These are phyloP conservation scores for Staphylotrichum tortipilum DNA, from an alignment of 495 filamentous ascomycete species.

Conservation along the genomic window DNA sequence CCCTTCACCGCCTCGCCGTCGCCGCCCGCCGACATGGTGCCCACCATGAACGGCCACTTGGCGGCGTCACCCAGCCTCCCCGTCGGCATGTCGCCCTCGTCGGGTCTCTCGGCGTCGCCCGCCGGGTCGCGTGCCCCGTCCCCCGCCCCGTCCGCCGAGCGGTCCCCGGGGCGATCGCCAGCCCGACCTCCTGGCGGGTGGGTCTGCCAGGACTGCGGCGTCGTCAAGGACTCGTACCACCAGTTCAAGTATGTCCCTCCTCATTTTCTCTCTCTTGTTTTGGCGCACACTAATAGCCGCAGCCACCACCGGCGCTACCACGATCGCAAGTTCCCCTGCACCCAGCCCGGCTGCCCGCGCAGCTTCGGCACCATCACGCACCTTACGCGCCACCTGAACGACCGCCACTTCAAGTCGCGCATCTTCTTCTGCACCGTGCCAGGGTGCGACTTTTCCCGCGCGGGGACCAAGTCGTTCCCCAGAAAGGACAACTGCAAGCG, in stretches of 20 bases:
- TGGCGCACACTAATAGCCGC: constrained; percentile 2
- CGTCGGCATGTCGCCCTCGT: not conserved
- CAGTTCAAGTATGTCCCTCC: constrained; percentile 36
- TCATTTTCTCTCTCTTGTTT: not conserved
- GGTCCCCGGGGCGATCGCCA: not conserved
- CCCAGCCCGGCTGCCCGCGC: constrained; percentile 32
- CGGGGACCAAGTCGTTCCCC: constrained; percentile 41
- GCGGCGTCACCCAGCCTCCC: constrained; percentile 13
- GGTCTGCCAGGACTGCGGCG: constrained; percentile 34
- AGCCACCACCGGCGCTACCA: constrained; percentile 44
- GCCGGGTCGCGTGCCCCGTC: constrained; percentile 1
- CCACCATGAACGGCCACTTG: not conserved
- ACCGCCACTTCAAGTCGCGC: constrained; percentile 42
- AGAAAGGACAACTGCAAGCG: constrained; percentile 45
- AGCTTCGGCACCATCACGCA: constrained; percentile 46
- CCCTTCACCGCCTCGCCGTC: constrained; percentile 30
- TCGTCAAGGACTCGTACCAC: constrained; percentile 37
- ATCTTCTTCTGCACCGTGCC: constrained; percentile 38
- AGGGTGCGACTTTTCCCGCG: constrained; percentile 37
- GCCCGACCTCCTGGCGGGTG: constrained; percentile 24
- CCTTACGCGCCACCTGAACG: constrained; percentile 44
- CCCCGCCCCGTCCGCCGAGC: not conserved
- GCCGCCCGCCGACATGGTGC: constrained; percentile 20
- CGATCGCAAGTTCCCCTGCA: constrained; percentile 38
- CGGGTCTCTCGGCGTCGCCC: not conserved